Percentiles rank a stretch among this genome's conserved stretches.
phyloP scores from a whole-genome alignment of 345 rosid species.

The Gossypium turneri region DNA sequence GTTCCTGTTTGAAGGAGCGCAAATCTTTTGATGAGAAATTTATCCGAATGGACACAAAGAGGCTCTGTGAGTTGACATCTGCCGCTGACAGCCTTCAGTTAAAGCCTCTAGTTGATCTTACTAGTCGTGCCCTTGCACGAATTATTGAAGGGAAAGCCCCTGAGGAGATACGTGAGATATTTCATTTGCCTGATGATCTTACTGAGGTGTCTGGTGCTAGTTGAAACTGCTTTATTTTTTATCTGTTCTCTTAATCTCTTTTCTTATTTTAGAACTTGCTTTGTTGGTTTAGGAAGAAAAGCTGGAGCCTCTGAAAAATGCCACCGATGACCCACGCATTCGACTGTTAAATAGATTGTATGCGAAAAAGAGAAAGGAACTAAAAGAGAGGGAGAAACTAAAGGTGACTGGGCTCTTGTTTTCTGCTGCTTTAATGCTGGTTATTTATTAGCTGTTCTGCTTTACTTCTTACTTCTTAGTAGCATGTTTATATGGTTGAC shows the following conservation, averaged over 20 bases:
- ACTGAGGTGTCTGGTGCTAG: constrained; percentile 65
- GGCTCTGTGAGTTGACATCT: constrained; percentile 82
- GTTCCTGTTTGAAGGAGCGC: constrained; percentile 49
- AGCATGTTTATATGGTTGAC: neutral
- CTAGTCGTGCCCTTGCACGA: constrained; percentile 84
- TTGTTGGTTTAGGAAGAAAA: constrained; percentile 65
- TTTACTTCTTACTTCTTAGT: neutral
- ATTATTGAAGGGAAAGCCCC: constrained; percentile 79
- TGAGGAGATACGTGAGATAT: constrained; percentile 84
- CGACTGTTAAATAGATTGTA: constrained; percentile 71
- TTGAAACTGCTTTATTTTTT: constrained; percentile 12
- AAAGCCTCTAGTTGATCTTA: constrained; percentile 83
- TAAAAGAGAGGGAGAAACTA: constrained; percentile 65
- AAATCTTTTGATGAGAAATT: constrained; percentile 77
- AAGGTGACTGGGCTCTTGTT: constrained; percentile 43
- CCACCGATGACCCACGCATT: constrained; percentile 79
- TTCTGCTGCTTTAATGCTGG: neutral
- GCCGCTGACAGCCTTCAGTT: constrained; percentile 92
- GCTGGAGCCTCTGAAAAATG: constrained; percentile 78
- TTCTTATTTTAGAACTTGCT: constrained; percentile 18
- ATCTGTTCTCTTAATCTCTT: constrained; percentile 14
- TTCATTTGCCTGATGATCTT: constrained; percentile 92
- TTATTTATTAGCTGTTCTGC: neutral
- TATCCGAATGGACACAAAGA: constrained; percentile 77
- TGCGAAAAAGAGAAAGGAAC: constrained; percentile 79